These are phyloP conservation scores for Psophocarpus tetragonolobus DNA, from an alignment of 306 rosid species.

Conservation along the genomic window DNA sequence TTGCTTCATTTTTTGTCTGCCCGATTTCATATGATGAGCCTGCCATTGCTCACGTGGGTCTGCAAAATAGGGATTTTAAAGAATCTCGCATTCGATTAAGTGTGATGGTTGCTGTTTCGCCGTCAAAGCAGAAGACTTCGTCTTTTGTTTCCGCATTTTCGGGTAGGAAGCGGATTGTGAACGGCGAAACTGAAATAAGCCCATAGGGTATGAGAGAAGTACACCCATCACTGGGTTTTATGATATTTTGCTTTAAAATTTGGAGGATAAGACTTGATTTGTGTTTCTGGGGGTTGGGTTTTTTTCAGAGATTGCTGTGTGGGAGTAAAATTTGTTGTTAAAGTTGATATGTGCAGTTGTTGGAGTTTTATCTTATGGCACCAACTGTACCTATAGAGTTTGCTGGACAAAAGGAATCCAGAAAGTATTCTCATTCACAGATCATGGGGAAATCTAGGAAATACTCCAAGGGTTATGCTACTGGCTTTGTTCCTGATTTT, in stretches of 20 bases:
- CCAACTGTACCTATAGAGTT: constrained; percentile 93
- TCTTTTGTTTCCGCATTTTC: constrained; percentile 20
- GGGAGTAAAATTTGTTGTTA: constrained; percentile 33
- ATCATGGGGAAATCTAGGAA: constrained; percentile 87
- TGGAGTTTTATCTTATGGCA: constrained; percentile 75
- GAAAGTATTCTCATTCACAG: constrained; percentile 58
- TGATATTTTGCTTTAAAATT: constrained; percentile 31
- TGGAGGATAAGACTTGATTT: constrained; percentile 43
- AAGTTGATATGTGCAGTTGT: constrained; percentile 74
- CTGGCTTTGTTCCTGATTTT: constrained; percentile 84
- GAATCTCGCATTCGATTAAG: constrained; percentile 10
- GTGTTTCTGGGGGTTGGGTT: constrained; percentile 27
- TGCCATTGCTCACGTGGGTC: constrained; percentile 20
- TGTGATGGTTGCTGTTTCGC: not conserved
- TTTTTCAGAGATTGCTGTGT: constrained; percentile 29
- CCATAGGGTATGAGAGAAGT: constrained; percentile 40
- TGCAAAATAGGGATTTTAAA: constrained; percentile 19
- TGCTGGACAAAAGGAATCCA: constrained; percentile 77
- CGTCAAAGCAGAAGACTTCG: not conserved
- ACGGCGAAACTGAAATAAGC: not conserved
- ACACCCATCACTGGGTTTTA: constrained; percentile 40
- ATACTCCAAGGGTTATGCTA: constrained; percentile 75
- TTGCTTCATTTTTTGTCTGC: constrained; percentile 5
- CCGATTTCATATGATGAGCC: constrained; percentile 15
- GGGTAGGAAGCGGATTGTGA: not conserved